phyloP scores from a whole-genome alignment of 2,329 filamentous ascomycete genomes.

The Lachnellula hyalina region DNA sequence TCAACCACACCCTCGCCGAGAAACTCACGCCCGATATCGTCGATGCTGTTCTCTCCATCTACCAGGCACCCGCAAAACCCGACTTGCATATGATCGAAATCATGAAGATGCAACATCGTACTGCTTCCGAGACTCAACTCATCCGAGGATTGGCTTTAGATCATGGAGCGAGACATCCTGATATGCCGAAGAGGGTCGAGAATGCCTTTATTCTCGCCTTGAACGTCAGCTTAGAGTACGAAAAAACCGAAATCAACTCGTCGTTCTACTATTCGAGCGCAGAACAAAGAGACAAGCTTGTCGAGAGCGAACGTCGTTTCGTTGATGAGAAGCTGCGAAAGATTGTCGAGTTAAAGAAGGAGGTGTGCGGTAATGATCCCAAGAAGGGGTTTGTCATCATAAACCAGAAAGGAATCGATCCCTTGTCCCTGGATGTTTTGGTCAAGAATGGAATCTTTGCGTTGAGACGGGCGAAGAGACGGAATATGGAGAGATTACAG shows the following conservation, averaged over 20 bases:
- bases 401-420: constrained; percentile 99
- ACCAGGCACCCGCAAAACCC: constrained; percentile 82
- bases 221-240: constrained; percentile 96
- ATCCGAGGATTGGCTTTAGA: constrained; percentile 91
- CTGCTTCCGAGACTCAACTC: constrained; percentile 90
- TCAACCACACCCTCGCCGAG: constrained; percentile 82
- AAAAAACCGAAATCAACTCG: constrained; percentile 99
- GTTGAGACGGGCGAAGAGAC: constrained; percentile 87
- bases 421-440: constrained; percentile 87
- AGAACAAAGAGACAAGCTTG: constrained; percentile 94
- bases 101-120: constrained; percentile 99
- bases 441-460: constrained; percentile 98
- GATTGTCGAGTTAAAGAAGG: constrained; percentile 97
- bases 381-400: constrained; percentile 97
- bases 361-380: constrained; percentile 87
- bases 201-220: constrained; percentile 93
- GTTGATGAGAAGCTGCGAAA: constrained; percentile 95
- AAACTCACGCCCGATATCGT: constrained; percentile 93
- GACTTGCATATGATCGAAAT: constrained; percentile 99
- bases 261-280: constrained; percentile 98
- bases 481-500: constrained; percentile 98
- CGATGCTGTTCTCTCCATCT: constrained; percentile 91
- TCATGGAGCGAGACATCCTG: constrained; percentile 91
- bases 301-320: constrained; percentile 93
- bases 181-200: constrained; percentile 95